phyloP scores from a whole-genome alignment of 192 early-diverging fungal species.

The Coemansia sp. region DNA sequence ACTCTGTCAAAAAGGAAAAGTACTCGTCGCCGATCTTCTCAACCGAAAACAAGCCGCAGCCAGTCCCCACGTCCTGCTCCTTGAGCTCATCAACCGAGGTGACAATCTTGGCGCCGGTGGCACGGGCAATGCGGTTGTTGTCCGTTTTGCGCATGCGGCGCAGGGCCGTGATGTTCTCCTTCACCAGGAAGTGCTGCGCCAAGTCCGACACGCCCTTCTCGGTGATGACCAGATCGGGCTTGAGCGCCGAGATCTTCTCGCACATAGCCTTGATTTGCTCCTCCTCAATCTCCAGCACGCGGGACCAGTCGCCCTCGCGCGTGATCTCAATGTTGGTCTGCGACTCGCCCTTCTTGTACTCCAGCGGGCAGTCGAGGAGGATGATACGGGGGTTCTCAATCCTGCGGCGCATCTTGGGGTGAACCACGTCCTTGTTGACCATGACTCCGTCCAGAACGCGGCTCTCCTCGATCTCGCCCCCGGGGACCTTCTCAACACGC shows the following conservation, averaged over 20 bases:
- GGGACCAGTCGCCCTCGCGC: slow-evolving; percentile 94
- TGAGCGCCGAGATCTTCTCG: slow-evolving; percentile 92
- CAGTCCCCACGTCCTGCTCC: slow-evolving; percentile 91
- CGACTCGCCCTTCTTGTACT: slow-evolving; percentile 99
- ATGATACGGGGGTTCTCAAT: slow-evolving; percentile 97
- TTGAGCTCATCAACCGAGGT: slow-evolving; percentile 96
- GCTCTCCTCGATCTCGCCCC: slow-evolving; percentile 96
- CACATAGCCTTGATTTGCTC: slow-evolving; percentile 97
- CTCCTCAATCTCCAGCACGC: slow-evolving; percentile 97
- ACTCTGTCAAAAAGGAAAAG: slow-evolving; percentile 93
- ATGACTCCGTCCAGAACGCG: slow-evolving; percentile 95
- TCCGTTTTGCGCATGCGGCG: slow-evolving; percentile 98
- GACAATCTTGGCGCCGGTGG: slow-evolving; percentile 94
- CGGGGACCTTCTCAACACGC: slow-evolving; percentile 97
- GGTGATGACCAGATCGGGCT: slow-evolving; percentile 97
- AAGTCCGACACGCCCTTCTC: slow-evolving; percentile 99
- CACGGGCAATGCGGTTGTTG: slow-evolving; percentile 98
- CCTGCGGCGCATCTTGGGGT: slow-evolving; percentile 92
- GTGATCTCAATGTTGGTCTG: slow-evolving; percentile 98
- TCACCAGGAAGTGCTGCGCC: slow-evolving; percentile 97
- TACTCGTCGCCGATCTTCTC: slow-evolving; percentile 99
- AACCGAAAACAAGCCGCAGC: slow-evolving; percentile 90
- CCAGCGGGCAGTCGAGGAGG: slow-evolving; percentile 96
- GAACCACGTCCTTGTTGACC: slow-evolving; percentile 99
- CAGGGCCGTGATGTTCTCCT: slow-evolving; percentile 96